phyloP scores from a whole-genome alignment of 2,329 filamentous ascomycete genomes.

The Penicillium sp. region DNA sequence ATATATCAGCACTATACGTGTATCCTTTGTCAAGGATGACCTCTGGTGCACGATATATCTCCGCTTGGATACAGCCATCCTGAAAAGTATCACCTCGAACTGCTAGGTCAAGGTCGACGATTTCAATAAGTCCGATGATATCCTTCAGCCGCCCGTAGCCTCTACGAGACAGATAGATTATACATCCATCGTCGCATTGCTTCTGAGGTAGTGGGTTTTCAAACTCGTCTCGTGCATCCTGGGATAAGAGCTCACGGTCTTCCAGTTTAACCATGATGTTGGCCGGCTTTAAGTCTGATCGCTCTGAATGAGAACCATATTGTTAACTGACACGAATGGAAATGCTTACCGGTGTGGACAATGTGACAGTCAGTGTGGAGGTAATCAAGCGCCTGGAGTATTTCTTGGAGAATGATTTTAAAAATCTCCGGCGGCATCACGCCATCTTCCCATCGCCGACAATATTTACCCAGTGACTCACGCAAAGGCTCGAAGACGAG shows the following conservation, averaged over 20 bases:
- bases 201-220: constrained; percentile 33
- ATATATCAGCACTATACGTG: constrained; percentile 39
- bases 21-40: constrained; percentile 35
- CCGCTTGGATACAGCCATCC: constrained; percentile 46
- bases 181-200: constrained; percentile 25
- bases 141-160: constrained; percentile 26
- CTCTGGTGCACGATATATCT: constrained; percentile 37
- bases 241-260: constrained; percentile 22
- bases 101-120: constrained; percentile 36
- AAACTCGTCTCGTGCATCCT: constrained; percentile 27
- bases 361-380: constrained; percentile 43
- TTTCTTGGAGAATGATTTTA: constrained; percentile 34
- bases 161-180: constrained; percentile 35
- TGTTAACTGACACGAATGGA: not conserved
- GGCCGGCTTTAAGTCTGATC: constrained; percentile 42
- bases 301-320: constrained; percentile 4
- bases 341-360: constrained; percentile 41
- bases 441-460: constrained; percentile 22
- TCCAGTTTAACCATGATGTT: constrained; percentile 41
- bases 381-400: constrained; percentile 43
- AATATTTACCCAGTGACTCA: constrained; percentile 30
- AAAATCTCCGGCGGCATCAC: constrained; percentile 32
- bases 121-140: constrained; percentile 25
- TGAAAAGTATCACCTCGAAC: constrained; percentile 32
- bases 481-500: constrained; percentile 32